These are phyloP conservation scores for Elsinoe perseae DNA, from an alignment of 2,329 filamentous ascomycete species.

Conservation along the genomic window DNA sequence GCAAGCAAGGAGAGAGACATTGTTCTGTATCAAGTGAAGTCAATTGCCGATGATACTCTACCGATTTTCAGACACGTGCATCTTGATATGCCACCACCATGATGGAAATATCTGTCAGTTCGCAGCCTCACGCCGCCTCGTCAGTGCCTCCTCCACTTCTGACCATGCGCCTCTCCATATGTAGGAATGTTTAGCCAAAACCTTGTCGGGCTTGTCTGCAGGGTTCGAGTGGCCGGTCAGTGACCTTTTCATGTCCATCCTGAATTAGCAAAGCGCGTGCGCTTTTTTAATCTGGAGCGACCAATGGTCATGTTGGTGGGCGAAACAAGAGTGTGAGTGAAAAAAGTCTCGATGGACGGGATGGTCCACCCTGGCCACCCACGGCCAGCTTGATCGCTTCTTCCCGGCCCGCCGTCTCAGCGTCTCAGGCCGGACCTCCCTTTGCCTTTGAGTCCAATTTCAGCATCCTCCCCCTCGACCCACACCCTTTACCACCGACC, in stretches of 20 bases:
- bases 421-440: neutral
- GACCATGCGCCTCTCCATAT: neutral
- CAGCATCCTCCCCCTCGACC: neutral
- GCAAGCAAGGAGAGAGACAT: slow-evolving; percentile 7
- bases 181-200: neutral
- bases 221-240: neutral
- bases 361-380: too few species aligned
- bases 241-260: neutral
- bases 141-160: too few species aligned
- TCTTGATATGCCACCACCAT: neutral
- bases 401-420: slow-evolving; percentile 11
- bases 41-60: slow-evolving; percentile 3
- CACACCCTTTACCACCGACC: neutral
- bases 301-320: neutral
- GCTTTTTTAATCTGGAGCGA: slow-evolving; percentile 13
- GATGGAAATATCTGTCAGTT: neutral
- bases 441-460: slow-evolving; percentile 13
- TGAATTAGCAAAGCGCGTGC: slow-evolving; percentile 13
- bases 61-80: neutral
- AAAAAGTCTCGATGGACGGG: neutral
- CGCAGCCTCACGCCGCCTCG: slow-evolving; percentile 7
- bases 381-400: too few species aligned
- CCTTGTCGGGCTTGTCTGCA: neutral
- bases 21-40: neutral
- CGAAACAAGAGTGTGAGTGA: slow-evolving; percentile 6